These are phyloP conservation scores for Aureobasidium melanogenum DNA, from an alignment of 2,329 filamentous ascomycete genomes.

Conservation along the genomic window DNA sequence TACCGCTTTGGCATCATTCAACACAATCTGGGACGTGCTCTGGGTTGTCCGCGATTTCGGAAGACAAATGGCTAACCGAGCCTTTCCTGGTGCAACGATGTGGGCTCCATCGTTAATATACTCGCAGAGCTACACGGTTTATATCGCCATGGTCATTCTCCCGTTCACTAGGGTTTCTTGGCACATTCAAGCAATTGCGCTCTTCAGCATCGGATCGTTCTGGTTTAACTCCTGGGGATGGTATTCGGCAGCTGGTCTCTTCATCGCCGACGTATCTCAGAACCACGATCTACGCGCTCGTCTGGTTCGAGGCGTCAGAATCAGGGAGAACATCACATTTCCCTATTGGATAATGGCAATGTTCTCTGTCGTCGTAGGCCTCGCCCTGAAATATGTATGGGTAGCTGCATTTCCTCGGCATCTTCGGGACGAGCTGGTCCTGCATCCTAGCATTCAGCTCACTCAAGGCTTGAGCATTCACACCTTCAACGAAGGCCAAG, in stretches of 20 bases:
- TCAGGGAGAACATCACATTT: conserved; percentile 17
- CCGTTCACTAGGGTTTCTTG: conserved; percentile 34
- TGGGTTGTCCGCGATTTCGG: conserved; percentile 33
- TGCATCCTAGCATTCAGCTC: conserved; percentile 22
- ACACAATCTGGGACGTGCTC: conserved; percentile 40
- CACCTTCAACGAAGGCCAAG: conserved; percentile 16
- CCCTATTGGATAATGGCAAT: conserved; percentile 17
- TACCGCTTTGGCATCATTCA: conserved; percentile 35
- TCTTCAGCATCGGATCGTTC: conserved; percentile 23
- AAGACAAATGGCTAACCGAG: conserved; percentile 32
- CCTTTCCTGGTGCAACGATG: conserved; percentile 38
- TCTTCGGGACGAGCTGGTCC: conserved; percentile 19
- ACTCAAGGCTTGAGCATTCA: conserved; percentile 15
- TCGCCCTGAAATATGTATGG: conserved; percentile 22
- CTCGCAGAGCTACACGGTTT: conserved; percentile 40
- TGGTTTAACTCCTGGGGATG: conserved; percentile 25
- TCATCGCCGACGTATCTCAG: conserved; percentile 20
- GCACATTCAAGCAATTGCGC: conserved; percentile 27
- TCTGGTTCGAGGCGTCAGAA: conserved; percentile 17
- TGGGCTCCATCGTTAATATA: conserved; percentile 39
- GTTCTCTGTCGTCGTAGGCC: conserved; percentile 13
- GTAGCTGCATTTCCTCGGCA: conserved; percentile 19
- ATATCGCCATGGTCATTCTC: conserved; percentile 40
- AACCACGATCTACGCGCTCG: conserved; percentile 16
- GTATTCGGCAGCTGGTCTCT: conserved; percentile 21